Base-by-base conservation (phyloP, 805 yeast genomes). In the Komagataella pseudopastoris region DNA sequence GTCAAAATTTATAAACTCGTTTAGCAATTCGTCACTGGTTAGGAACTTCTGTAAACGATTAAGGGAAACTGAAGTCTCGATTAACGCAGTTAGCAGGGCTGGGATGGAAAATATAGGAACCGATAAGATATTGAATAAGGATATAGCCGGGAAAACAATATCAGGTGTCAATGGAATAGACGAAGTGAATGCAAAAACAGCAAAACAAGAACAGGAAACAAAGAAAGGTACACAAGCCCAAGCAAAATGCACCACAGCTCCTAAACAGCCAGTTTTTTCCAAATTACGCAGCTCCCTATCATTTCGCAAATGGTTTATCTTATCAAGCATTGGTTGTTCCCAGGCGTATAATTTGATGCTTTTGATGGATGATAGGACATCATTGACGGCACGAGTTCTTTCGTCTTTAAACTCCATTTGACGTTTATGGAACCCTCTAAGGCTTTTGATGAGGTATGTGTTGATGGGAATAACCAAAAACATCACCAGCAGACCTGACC, bases 331-430 rank as follows among this genome's bases (percentile, higher is more conserved):
- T 23, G 88, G 83, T 39, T 67, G 65, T 60, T 83, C 90, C 85
- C 87, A 83, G 0, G 85, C 79, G 58, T 81, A 83, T 23, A 83
- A 64, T 58, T 83, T 83, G 56, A 83, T 77, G 51, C 81, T 74
- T 58, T 82, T 83, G 49, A 83, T 78, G 30, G 81, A 73, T 44
- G 72, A 70, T 49, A 83, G 61, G 10, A 83, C 69, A 57, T 83
- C 90, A 16, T 77, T 71, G n/a, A 80, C 77, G 18, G 75, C 65
- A 16, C 76, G 72, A 2, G 83, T 76, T 66, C 90, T 71, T 20
- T 65, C 64, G 60, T 83, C 89, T 55, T 80, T 83, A 52, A 71
- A 70, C 50, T 70, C 71, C 89, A 83, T 81, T 57, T 80, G 84
- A 4, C 70, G 68, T 52, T 75, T 76, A 55, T 72, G 76, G 44